Evolutionary conservation across 2,329 filamentous ascomycete genomes (phyloP).

Genomic region (Neonectria neomacrospora): DNA sequence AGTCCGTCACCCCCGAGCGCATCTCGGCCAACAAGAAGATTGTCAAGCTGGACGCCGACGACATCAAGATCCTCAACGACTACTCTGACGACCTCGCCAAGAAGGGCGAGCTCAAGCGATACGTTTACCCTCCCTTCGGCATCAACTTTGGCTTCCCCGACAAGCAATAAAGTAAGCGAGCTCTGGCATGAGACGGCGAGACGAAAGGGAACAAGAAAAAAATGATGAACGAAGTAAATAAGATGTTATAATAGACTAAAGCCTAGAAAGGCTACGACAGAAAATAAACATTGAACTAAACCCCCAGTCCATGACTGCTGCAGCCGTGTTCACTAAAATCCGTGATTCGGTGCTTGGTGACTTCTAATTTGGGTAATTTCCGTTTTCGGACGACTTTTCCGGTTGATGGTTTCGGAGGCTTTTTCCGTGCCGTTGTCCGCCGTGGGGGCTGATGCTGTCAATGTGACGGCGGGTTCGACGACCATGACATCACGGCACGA

Average conservation of each 20-base stretch:
- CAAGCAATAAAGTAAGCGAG: constrained; percentile 55
- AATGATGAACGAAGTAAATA: constrained; percentile 1
- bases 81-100: constrained; percentile 63
- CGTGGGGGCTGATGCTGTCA: background rate
- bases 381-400: constrained; percentile 23
- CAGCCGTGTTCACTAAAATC: background rate
- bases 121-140: constrained; percentile 76
- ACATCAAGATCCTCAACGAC: constrained; percentile 67
- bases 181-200: background rate
- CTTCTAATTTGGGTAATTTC: constrained; percentile 5
- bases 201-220: constrained; percentile 1
- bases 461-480: background rate
- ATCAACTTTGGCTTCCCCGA: constrained; percentile 79
- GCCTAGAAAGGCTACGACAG: constrained; percentile 5
- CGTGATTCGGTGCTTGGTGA: background rate
- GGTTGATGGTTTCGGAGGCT: constrained; percentile 1
- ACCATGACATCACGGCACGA: background rate
- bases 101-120: constrained; percentile 66
- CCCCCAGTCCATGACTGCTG: background rate
- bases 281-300: constrained; percentile 9
- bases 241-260: constrained; percentile 18
- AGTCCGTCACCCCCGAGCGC: constrained; percentile 74
- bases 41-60: constrained; percentile 71
- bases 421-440: constrained; percentile 9
- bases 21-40: constrained; percentile 78